These are phyloP conservation scores for Sonneratia alba DNA, from an alignment of 345 rosid genomes.

Conservation along the genomic window DNA sequence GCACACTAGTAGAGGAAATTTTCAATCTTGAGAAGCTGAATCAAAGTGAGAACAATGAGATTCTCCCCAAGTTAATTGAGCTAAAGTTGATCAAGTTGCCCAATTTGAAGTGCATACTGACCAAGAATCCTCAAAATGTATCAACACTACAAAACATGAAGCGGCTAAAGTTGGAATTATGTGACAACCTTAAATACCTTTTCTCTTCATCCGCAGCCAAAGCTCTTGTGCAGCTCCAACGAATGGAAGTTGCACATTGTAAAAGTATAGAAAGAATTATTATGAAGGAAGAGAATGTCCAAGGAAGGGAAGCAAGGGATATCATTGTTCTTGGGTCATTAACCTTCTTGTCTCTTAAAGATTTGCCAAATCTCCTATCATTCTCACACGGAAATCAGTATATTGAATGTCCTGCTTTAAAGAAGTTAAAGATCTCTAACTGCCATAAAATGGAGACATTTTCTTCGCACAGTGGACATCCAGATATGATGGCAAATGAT, in stretches of 20 bases:
- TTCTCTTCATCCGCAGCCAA: constrained; percentile 13
- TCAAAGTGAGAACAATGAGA: fast-evolving
- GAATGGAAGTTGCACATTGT: background rate
- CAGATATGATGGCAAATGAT: too few relatives aligned
- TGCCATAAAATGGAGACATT: constrained; percentile 1
- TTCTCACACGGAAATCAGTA: background rate
- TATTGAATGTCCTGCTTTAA: background rate
- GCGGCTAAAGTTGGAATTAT: background rate
- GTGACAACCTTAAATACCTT: constrained; percentile 3
- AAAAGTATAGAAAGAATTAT: constrained; percentile 8
- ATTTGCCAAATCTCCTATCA: background rate
- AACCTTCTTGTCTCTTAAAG: background rate
- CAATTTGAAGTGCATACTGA: background rate
- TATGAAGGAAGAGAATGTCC: background rate
- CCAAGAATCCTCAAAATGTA: background rate
- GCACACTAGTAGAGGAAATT: background rate
- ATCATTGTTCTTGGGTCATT: constrained; percentile 8
- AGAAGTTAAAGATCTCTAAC: fast-evolving
- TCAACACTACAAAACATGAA: constrained; percentile 8
- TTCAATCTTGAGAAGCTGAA: fast-evolving
- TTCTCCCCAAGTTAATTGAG: background rate
- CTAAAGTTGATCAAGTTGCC: background rate
- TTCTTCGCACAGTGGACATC: background rate
- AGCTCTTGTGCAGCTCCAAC: constrained; percentile 4
- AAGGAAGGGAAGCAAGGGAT: background rate